A percentile compares a stretch with the other conserved stretches of the same genome.
phyloP scores from a whole-genome alignment of 768 basidiomycete species.

The Ramaria sp. region DNA sequence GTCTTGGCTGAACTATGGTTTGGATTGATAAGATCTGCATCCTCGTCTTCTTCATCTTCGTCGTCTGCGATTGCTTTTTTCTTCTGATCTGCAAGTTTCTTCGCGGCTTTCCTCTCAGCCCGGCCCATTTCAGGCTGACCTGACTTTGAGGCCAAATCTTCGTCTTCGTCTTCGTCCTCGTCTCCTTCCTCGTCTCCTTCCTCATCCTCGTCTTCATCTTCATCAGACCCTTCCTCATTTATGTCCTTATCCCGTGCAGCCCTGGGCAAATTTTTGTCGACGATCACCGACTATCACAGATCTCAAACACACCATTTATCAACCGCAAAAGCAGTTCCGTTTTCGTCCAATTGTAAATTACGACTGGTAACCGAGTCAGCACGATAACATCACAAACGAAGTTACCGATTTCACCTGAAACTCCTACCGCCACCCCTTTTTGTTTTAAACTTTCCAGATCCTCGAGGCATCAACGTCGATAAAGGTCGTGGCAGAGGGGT shows the following conservation, averaged over 20 bases:
- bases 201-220: slow-evolving; percentile 32
- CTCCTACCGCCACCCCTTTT: slow-evolving; percentile 82
- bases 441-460: slow-evolving; percentile 68
- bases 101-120: slow-evolving; percentile 63
- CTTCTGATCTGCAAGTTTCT: slow-evolving; percentile 50
- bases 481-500: background rate
- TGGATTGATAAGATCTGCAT: slow-evolving; percentile 66
- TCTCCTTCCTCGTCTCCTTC: slow-evolving; percentile 38
- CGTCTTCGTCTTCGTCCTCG: slow-evolving; percentile 33
- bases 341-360: slow-evolving; percentile 39
- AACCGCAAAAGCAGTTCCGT: slow-evolving; percentile 41
- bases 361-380: slow-evolving; percentile 12
- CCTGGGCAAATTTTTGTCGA: slow-evolving; percentile 11
- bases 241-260: slow-evolving; percentile 18
- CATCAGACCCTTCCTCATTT: slow-evolving; percentile 19
- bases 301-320: slow-evolving; percentile 30
- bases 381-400: slow-evolving; percentile 12
- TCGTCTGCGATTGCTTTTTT: slow-evolving; percentile 21
- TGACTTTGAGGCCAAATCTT: slow-evolving; percentile 25
- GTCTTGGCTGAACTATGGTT: slow-evolving; percentile 62
- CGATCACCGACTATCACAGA: background rate
- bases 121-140: slow-evolving; percentile 52
- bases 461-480: slow-evolving; percentile 3
- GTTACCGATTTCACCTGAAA: slow-evolving; percentile 50
- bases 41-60: slow-evolving; percentile 47